A percentile compares a stretch with the other conserved stretches of the same genome.
phyloP scores from a whole-genome alignment of 2,329 filamentous ascomycete genomes.

The Pleoardoris graminearum region DNA sequence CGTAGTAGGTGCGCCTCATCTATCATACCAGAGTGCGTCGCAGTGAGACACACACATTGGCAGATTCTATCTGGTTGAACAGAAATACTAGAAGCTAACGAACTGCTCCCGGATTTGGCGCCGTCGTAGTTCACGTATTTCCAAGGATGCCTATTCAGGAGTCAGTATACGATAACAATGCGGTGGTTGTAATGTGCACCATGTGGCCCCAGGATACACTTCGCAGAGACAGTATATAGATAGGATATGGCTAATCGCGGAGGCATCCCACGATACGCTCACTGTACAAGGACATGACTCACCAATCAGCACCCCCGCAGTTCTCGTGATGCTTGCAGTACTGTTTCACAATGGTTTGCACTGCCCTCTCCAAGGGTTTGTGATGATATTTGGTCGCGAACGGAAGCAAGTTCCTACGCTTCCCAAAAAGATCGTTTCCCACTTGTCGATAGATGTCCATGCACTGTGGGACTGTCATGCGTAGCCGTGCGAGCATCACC shows the following conservation, averaged over 20 bases:
- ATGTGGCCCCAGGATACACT: too few relatives aligned
- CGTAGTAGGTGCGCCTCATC: conserved; percentile 55
- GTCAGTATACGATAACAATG: too few relatives aligned
- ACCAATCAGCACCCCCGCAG: conserved; percentile 51
- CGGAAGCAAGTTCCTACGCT: conserved; percentile 49
- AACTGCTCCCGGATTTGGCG: conserved; percentile 17
- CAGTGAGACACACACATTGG: conserved; percentile 53
- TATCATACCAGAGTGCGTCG: conserved; percentile 52
- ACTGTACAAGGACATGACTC: too few relatives aligned
- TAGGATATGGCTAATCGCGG: too few relatives aligned
- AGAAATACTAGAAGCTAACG: neutral
- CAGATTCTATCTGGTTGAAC: conserved; percentile 40
- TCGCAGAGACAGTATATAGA: too few relatives aligned
- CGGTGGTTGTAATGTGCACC: too few relatives aligned
- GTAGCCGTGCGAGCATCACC: conserved; percentile 54
- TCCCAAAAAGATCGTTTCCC: conserved; percentile 54
- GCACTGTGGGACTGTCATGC: conserved; percentile 54
- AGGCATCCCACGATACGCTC: too few relatives aligned
- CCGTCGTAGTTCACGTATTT: conserved; percentile 27
- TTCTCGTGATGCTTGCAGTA: conserved; percentile 49
- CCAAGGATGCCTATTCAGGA: conserved; percentile 55
- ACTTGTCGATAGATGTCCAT: conserved; percentile 53
- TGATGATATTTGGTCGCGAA: conserved; percentile 56
- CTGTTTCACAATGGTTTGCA: conserved; percentile 50
- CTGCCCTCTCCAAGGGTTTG: conserved; percentile 53